These are phyloP conservation scores for Leishmania braziliensis DNA, from an alignment of 208 protist species.

Conservation along the genomic window DNA sequence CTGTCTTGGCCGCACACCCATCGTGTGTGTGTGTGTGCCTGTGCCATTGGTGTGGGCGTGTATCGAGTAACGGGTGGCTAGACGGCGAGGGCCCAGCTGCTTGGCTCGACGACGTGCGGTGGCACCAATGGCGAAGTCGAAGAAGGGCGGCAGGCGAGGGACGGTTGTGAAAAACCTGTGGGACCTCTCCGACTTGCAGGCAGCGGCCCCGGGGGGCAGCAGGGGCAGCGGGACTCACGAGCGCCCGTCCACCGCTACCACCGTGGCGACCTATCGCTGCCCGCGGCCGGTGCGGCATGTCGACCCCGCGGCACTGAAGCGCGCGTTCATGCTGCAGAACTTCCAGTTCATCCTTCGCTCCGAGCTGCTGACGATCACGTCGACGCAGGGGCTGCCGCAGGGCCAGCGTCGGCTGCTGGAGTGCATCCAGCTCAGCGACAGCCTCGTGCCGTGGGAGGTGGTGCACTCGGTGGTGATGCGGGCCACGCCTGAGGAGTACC, in stretches of 20 bases:
- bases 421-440: constrained; percentile 55
- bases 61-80: neutral
- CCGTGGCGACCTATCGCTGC: constrained; percentile 22
- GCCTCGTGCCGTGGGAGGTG: constrained; percentile 71
- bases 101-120: neutral
- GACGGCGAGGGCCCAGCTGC: neutral
- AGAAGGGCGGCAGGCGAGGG: constrained; percentile 34
- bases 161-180: constrained; percentile 33
- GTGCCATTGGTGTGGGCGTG: neutral
- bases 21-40: neutral
- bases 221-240: constrained; percentile 3
- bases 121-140: constrained; percentile 20
- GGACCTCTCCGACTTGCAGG: constrained; percentile 27
- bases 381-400: constrained; percentile 51
- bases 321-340: constrained; percentile 87
- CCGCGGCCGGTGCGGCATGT: constrained; percentile 34
- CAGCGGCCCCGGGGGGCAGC: neutral
- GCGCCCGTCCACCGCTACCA: neutral
- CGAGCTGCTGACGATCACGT: constrained; percentile 53
- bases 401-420: constrained; percentile 64
- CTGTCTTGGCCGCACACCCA: neutral
- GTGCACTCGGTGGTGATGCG: constrained; percentile 86
- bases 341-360: constrained; percentile 86
- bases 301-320: constrained; percentile 54
- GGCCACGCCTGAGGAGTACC: constrained; percentile 64